Conservation (phyloP, 2,329 filamentous ascomycete genomes). For the Claviceps sp. region DNA sequence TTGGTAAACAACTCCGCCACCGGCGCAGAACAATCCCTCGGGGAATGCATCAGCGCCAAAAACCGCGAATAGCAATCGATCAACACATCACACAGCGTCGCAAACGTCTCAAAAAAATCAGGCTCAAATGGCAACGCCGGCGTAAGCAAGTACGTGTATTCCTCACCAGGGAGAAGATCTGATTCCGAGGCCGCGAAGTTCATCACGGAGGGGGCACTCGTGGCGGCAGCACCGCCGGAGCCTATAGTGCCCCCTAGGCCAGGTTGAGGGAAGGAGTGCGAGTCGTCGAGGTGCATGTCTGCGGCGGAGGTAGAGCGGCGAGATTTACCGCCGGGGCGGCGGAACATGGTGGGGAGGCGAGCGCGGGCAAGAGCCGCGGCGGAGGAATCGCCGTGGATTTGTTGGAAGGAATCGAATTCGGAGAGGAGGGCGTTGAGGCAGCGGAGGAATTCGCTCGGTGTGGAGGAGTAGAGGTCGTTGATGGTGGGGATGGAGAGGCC, state of each 20-base stretch:
- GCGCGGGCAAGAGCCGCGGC: conserved; percentile 57
- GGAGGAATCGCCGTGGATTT: conserved; percentile 68
- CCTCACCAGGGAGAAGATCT: conserved; percentile 66
- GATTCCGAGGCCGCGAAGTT: conserved; percentile 45
- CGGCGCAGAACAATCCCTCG: conserved; percentile 53
- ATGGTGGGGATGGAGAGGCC: conserved; percentile 84
- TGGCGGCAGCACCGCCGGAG: conserved; percentile 15
- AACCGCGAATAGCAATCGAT: conserved; percentile 84
- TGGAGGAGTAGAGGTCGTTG: conserved; percentile 72
- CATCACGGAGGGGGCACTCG: conserved; percentile 30
- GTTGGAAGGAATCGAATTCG: conserved; percentile 91
- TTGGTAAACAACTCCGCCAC: conserved; percentile 83
- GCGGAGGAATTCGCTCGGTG: conserved; percentile 72
- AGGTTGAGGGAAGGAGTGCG: conserved; percentile 14
- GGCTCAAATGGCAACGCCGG: conserved; percentile 89
- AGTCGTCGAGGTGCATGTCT: conserved; percentile 23
- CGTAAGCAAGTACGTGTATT: conserved; percentile 82
- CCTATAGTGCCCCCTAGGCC: background rate
- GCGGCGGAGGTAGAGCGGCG: conserved; percentile 38
- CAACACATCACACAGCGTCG: conserved; percentile 85
- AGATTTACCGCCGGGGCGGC: conserved; percentile 47
- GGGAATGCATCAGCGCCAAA: conserved; percentile 58
- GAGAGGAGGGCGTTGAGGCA: conserved; percentile 71
- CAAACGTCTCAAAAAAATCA: conserved; percentile 93
- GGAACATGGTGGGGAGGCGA: conserved; percentile 73